Evolutionary conservation across 2,329 filamentous ascomycete genomes (phyloP).

Genomic region (Penicillium frequentans): DNA sequence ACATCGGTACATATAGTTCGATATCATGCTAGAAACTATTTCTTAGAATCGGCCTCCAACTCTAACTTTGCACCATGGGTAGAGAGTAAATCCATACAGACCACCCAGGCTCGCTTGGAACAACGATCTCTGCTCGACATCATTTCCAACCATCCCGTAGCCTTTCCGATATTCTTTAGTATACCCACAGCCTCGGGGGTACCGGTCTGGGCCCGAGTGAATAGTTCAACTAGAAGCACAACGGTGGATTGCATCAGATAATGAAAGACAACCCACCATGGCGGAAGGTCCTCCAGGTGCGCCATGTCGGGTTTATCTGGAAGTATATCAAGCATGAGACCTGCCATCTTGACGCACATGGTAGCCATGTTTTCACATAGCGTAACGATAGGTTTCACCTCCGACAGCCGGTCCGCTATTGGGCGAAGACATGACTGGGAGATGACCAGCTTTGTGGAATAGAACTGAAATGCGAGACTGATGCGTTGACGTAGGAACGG

Average conservation of each 20-base stretch:
- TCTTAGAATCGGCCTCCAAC: background rate
- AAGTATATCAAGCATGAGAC: background rate
- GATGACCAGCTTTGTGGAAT: constrained; percentile 44
- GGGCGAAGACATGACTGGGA: constrained; percentile 45
- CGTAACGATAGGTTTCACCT: background rate
- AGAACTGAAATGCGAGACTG: constrained; percentile 42
- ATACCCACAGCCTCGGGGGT: background rate
- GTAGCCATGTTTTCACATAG: background rate
- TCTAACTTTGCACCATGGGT: background rate
- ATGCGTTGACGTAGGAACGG: constrained; percentile 34
- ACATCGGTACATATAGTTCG: no score
- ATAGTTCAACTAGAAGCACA: background rate
- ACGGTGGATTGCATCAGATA: background rate
- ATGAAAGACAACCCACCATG: background rate
- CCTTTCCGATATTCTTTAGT: background rate
- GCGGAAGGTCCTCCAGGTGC: background rate
- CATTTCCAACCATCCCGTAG: background rate
- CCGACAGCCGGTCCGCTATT: constrained; percentile 22
- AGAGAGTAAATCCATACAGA: background rate
- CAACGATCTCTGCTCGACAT: background rate
- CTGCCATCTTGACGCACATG: background rate
- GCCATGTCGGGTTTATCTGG: background rate
- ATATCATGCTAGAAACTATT: background rate
- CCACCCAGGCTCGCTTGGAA: background rate
- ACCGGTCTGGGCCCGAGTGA: background rate